These are phyloP conservation scores for Oropetium thomaeum DNA, from an alignment of 176 grass and related monocot species.

Conservation along the genomic window DNA sequence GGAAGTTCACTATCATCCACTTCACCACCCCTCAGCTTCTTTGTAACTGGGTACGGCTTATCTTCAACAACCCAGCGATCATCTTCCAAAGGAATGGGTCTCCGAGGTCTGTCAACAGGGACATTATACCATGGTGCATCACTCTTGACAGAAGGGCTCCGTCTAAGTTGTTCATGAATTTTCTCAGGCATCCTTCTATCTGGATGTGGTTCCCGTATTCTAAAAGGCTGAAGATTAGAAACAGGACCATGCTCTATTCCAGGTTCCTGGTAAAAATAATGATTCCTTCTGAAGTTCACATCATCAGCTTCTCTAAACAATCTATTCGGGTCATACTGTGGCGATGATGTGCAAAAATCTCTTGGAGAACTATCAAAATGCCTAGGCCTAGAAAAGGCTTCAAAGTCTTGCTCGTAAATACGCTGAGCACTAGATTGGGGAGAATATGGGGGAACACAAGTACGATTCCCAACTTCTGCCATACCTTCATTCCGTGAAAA, in stretches of 20 bases:
- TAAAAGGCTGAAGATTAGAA: conserved; percentile 40
- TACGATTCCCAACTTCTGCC: conserved; percentile 43
- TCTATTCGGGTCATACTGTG: conserved; percentile 30
- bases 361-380: conserved; percentile 47
- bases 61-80: conserved; percentile 50
- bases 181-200: conserved; percentile 57
- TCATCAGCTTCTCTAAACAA: conserved; percentile 37
- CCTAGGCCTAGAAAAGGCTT: conserved; percentile 36
- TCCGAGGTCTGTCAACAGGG: conserved; percentile 46
- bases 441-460: conserved; percentile 24
- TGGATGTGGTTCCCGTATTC: conserved; percentile 33
- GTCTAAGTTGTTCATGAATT: conserved; percentile 41
- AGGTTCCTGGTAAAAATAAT: conserved; percentile 31
- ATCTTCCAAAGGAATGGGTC: conserved; percentile 49
- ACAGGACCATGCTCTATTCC: conserved; percentile 25
- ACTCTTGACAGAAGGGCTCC: conserved; percentile 39
- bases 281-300: conserved; percentile 39
- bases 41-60: conserved; percentile 45
- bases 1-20: conserved; percentile 75
- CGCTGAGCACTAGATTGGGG: conserved; percentile 32
- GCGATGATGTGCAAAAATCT: conserved; percentile 44
- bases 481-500: conserved; percentile 71
- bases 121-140: conserved; percentile 47
- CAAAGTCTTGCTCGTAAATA: conserved; percentile 31
- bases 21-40: conserved; percentile 47